Conservation (phyloP, 2,329 filamentous ascomycete species). For the Pseudogymnoascus sp. region DNA sequence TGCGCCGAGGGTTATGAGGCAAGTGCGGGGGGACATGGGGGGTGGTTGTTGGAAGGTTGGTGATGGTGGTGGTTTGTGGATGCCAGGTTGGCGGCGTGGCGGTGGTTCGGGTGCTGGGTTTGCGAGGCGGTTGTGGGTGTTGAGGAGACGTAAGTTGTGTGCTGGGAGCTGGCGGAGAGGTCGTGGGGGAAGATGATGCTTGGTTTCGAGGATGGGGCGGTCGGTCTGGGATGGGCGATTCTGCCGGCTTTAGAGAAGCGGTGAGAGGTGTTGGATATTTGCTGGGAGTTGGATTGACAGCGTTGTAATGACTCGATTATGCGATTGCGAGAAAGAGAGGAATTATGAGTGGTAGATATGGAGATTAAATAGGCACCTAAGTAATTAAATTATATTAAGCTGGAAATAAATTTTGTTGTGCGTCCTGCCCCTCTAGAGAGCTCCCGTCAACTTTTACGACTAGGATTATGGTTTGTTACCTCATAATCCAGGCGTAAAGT, state of each 20-base stretch:
- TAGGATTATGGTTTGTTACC: not conserved
- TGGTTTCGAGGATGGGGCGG: constrained; percentile 14
- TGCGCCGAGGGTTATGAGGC: constrained; percentile 87
- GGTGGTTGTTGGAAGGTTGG: not conserved
- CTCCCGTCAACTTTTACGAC: not conserved
- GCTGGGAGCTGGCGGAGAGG: not conserved
- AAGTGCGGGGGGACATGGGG: constrained; percentile 31
- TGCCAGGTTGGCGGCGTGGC: constrained; percentile 11
- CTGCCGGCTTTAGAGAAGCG: not conserved
- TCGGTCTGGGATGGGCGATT: not conserved
- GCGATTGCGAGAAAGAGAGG: not conserved
- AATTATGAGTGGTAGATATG: not conserved
- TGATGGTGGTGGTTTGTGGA: constrained; percentile 25
- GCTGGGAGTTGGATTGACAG: not conserved
- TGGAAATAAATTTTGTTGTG: not conserved
- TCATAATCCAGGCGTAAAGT: not conserved
- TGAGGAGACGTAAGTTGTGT: not conserved
- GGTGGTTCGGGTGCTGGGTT: not conserved
- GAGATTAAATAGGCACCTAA: not conserved
- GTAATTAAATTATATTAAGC: not conserved
- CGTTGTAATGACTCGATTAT: not conserved
- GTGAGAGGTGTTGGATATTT: constrained; percentile 8
- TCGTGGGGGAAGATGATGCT: not conserved
- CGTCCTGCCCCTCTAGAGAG: not conserved
- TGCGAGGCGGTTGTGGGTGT: not conserved